phyloP scores from a whole-genome alignment of 2,329 filamentous ascomycete genomes.

The Fusarium nanum region DNA sequence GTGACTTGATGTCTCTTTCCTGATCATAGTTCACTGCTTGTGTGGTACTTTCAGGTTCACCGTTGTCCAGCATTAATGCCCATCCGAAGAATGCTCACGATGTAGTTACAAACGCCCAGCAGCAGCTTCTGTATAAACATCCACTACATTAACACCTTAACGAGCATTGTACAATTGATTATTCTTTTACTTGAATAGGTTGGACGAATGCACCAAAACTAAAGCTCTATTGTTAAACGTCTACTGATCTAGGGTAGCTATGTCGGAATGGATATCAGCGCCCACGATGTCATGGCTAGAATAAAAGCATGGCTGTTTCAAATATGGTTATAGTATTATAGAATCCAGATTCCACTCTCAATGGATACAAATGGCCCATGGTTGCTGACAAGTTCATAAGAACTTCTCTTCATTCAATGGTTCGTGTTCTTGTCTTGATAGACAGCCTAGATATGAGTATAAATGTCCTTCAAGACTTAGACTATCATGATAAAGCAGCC shows the following conservation, averaged over 20 bases:
- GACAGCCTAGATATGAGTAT: too few relatives aligned
- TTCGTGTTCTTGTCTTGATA: too few relatives aligned
- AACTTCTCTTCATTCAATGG: too few relatives aligned
- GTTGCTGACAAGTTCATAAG: too few relatives aligned
- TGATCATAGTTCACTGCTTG: accelerated
- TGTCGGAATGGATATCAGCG: neutral
- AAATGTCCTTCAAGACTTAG: too few relatives aligned
- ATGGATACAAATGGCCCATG: too few relatives aligned
- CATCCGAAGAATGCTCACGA: neutral
- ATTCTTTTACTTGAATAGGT: too few relatives aligned
- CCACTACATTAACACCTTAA: neutral
- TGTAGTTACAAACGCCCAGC: accelerated
- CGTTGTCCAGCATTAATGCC: neutral
- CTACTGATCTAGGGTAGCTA: neutral
- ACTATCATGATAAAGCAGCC: too few relatives aligned
- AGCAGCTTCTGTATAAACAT: neutral
- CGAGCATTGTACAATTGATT: neutral
- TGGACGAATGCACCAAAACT: neutral
- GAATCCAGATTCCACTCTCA: too few relatives aligned
- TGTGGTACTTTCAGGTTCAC: neutral
- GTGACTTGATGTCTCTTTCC: neutral
- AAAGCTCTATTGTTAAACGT: neutral
- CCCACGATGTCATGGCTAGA: neutral
- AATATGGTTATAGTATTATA: too few relatives aligned
- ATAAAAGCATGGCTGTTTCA: too few relatives aligned